Evolutionary conservation across 1,284 basidiomycete genomes (phyloP).

Genomic region (Trichosporon asahii): DNA sequence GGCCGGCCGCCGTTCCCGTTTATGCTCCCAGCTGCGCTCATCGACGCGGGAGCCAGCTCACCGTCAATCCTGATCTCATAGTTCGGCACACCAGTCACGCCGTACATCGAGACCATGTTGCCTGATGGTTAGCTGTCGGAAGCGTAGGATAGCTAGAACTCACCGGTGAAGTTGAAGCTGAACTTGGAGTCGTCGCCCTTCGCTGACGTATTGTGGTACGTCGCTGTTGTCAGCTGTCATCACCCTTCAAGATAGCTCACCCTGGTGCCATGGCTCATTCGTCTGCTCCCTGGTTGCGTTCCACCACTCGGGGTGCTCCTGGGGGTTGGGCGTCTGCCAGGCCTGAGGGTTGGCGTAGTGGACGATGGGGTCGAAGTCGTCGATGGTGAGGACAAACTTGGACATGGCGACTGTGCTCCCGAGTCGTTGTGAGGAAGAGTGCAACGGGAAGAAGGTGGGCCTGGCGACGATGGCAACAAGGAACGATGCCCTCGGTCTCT

Average conservation of each 20-base stretch:
- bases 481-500: neutral
- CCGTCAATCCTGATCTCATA: constrained; percentile 44
- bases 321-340: constrained; percentile 50
- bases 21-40: neutral
- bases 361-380: constrained; percentile 53
- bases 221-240: constrained; percentile 31
- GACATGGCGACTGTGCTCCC: constrained; percentile 7
- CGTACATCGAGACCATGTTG: constrained; percentile 40
- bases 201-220: constrained; percentile 44
- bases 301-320: constrained; percentile 45
- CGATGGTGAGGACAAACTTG: constrained; percentile 41
- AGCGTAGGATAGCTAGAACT: neutral
- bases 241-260: constrained; percentile 24
- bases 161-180: constrained; percentile 43
- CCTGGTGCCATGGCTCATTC: constrained; percentile 45
- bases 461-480: neutral
- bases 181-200: constrained; percentile 28
- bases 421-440: neutral
- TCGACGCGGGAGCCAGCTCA: constrained; percentile 19
- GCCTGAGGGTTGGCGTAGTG: constrained; percentile 34
- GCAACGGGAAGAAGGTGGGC: constrained; percentile 6
- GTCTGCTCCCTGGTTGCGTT: constrained; percentile 38
- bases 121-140: constrained; percentile 3
- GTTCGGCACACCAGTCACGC: constrained; percentile 28
- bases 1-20: constrained; percentile 27